Evolutionary conservation across 2,329 filamentous ascomycete species (phyloP), one percentile per base, ranked within the genome.

Genomic region (Neophaeococcomyces mojaviensis): DNA sequence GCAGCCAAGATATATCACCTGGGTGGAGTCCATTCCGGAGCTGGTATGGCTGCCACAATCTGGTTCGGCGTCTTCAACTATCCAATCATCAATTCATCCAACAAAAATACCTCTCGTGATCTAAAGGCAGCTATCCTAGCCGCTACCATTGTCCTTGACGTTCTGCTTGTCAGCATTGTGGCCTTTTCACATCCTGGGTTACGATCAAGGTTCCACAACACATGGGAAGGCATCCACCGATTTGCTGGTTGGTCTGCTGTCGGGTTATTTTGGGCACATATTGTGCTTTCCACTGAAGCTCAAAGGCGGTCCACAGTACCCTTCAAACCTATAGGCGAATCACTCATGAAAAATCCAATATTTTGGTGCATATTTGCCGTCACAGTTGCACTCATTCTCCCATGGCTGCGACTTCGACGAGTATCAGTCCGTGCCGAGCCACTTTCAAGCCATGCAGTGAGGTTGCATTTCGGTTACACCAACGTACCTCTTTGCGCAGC

Each of bases 181-280:
- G 64, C 68, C 38, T 76, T 79, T 42, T 81, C 85, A 2, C 74
- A 82, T 60, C 84, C 85, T 2, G 60, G 63, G 8, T 70, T 88
- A 54, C 78, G 85, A 18, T 69, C 72, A 54, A 73, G 69, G 38
- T 70, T 73, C 51, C 84, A 88, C 66, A 76, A 88, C 63, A 63
- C 73, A 47, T 88, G 87, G 59, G 85, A 88, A 65, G 65, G 77
- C 39, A 75, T 76, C 38, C 85, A 88, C 64, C 81, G 84, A 39
- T 88, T 84, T 61, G 74, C 74, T 4, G 84, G 83, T n/a, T 88
- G 84, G 84, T 69, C 73, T 9, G 70, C 78, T 8, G 68, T 88
- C 4, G 69, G 65, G 1, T 64, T 87, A 26, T 81, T 88, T 59
- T 84, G 84, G 76, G 71, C 66, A 0, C 76, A 84, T 49, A 71